Evolutionary conservation across 371 early-diverging fungal species (phyloP).

Genomic region (Saksenaea oblongispora): DNA sequence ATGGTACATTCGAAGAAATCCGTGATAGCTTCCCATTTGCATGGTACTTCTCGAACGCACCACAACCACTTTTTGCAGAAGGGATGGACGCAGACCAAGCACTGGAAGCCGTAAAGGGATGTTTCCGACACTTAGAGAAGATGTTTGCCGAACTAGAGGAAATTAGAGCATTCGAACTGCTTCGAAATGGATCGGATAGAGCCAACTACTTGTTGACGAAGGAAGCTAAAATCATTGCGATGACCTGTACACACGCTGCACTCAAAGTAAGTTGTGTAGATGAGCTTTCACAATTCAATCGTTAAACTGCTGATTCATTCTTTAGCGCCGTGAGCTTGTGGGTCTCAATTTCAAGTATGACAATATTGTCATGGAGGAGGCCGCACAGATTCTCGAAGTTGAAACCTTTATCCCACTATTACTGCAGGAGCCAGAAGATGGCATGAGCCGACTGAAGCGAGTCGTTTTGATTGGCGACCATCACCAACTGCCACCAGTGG

Average conservation of each 20-base stretch:
- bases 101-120: conserved; percentile 68
- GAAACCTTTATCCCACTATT: conserved; percentile 94
- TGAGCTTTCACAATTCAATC: background rate
- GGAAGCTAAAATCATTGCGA: conserved; percentile 94
- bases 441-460: conserved; percentile 72
- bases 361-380: conserved; percentile 96
- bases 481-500: conserved; percentile 93
- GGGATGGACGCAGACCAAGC: conserved; percentile 48
- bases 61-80: conserved; percentile 70
- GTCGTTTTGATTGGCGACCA: conserved; percentile 98
- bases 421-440: conserved; percentile 72
- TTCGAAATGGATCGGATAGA: conserved; percentile 78
- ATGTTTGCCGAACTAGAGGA: conserved; percentile 78
- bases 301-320: background rate
- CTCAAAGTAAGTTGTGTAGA: conserved; percentile 50
- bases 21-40: conserved; percentile 78
- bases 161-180: conserved; percentile 90
- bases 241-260: conserved; percentile 96
- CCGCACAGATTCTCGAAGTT: conserved; percentile 95
- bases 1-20: conserved; percentile 23
- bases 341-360: conserved; percentile 91
- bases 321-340: conserved; percentile 76
- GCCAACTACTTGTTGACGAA: conserved; percentile 90
- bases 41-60: conserved; percentile 74
- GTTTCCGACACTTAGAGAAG: conserved; percentile 75